Conservation (phyloP, 768 basidiomycete species). For the Psilocybe cubensis region DNA sequence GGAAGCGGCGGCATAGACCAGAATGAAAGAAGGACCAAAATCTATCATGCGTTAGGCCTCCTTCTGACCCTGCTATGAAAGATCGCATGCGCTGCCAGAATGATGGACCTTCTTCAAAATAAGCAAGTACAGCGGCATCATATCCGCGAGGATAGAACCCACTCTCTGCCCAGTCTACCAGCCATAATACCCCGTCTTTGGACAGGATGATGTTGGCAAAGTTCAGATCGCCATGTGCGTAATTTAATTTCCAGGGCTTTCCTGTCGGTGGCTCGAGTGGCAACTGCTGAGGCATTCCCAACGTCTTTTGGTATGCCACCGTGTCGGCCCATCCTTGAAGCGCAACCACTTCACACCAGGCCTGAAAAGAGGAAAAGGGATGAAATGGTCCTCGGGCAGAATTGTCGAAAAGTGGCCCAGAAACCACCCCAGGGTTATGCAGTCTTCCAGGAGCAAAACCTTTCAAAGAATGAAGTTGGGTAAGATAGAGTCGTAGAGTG, state of each 20-base stretch:
- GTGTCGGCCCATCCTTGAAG: neutral
- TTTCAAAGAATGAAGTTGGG: conserved; percentile 24
- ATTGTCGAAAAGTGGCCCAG: neutral
- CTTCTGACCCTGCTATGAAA: neutral
- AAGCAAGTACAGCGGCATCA: conserved; percentile 17
- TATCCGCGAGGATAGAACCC: conserved; percentile 33
- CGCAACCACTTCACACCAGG: neutral
- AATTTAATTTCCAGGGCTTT: neutral
- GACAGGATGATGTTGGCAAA: conserved; percentile 27
- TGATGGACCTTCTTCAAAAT: neutral
- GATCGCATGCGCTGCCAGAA: neutral
- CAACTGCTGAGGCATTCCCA: neutral
- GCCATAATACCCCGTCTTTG: conserved; percentile 30
- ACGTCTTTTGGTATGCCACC: neutral
- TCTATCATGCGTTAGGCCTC: neutral
- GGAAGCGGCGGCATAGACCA: neutral
- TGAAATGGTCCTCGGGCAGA: neutral
- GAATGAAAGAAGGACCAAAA: neutral
- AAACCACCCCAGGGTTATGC: neutral
- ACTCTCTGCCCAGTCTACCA: conserved; percentile 32
- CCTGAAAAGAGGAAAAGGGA: neutral
- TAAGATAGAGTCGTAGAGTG: conserved; percentile 29
- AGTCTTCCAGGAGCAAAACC: neutral
- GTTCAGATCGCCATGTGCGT: conserved; percentile 31
- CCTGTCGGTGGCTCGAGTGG: conserved; percentile 1